Evolutionary conservation across 257 asterid genomes (phyloP).

Genomic region (Nicotiana otophora): DNA sequence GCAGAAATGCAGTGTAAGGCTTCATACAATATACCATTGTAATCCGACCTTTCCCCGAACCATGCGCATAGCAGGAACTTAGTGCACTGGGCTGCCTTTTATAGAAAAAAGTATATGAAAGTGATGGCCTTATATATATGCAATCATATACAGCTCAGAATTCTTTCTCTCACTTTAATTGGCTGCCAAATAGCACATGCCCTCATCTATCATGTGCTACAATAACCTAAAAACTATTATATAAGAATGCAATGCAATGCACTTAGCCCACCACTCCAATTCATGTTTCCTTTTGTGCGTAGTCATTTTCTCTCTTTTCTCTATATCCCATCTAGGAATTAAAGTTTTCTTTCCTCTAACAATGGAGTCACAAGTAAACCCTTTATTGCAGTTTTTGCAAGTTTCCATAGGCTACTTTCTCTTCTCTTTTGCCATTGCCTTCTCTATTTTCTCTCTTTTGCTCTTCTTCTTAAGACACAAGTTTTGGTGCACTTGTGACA

Average conservation of each 20-base stretch:
- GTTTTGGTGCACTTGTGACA: conserved; percentile 52
- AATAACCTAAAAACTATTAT: background rate
- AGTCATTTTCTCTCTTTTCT: background rate
- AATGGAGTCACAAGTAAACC: background rate
- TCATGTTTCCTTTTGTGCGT: background rate
- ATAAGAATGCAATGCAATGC: background rate
- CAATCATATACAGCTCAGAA: background rate
- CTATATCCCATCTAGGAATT: background rate
- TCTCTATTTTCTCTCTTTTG: conserved; percentile 15
- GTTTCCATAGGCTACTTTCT: background rate
- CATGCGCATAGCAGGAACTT: too few relatives aligned
- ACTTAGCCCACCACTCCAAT: background rate
- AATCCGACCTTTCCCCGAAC: too few relatives aligned
- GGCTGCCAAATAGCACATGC: background rate
- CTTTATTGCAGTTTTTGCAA: conserved; percentile 1
- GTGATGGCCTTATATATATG: background rate
- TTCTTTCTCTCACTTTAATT: background rate
- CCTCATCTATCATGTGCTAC: background rate
- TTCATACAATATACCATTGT: too few relatives aligned
- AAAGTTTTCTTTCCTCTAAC: background rate
- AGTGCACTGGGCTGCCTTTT: too few relatives aligned
- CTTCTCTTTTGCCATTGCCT: background rate
- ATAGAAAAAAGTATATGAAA: background rate
- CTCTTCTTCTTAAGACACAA: conserved; percentile 3
- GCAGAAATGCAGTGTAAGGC: too few relatives aligned